Conservation (phyloP, 805 yeast genomes). For the Helenozyma baotianmanensis region DNA sequence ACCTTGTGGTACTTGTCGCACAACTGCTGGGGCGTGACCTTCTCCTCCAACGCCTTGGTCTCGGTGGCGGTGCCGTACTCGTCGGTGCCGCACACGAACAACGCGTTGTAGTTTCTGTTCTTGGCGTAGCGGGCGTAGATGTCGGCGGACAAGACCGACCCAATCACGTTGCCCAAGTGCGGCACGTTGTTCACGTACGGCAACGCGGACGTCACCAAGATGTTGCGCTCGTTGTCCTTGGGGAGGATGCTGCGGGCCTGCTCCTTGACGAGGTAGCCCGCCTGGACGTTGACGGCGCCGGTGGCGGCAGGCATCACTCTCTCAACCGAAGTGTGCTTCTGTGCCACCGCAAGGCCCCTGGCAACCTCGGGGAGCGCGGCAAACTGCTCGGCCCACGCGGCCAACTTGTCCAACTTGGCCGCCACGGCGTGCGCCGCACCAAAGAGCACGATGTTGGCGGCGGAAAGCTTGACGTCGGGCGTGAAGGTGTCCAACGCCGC, state of each 20-base stretch:
- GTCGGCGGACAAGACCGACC: slow-evolving; percentile 93
- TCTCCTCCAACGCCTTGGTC: slow-evolving; percentile 94
- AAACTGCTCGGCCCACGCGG: slow-evolving; percentile 42
- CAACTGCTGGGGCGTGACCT: slow-evolving; percentile 78
- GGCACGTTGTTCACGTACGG: slow-evolving; percentile 99
- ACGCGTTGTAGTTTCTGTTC: slow-evolving; percentile 80
- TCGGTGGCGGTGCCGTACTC: slow-evolving; percentile 99
- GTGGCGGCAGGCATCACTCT: slow-evolving; percentile 36
- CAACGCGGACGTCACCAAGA: slow-evolving; percentile 89
- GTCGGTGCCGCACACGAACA: slow-evolving; percentile 94
- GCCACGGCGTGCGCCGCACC: slow-evolving; percentile 50
- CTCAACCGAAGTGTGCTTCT: slow-evolving; percentile 40
- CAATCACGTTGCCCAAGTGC: slow-evolving; percentile 94
- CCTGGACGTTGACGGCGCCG: slow-evolving; percentile 31
- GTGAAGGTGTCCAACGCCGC: slow-evolving; percentile 8
- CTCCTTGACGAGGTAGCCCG: slow-evolving; percentile 30
- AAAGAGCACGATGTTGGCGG: slow-evolving; percentile 56
- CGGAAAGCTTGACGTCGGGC: slow-evolving; percentile 29
- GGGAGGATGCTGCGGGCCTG: slow-evolving; percentile 45
- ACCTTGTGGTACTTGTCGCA: slow-evolving; percentile 87
- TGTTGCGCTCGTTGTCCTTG: slow-evolving; percentile 66
- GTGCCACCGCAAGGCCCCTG: slow-evolving; percentile 44
- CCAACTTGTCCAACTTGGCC: slow-evolving; percentile 11
- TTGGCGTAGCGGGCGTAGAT: slow-evolving; percentile 87
- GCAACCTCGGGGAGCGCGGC: slow-evolving; percentile 34